These are phyloP conservation scores for Pisolithus marmoratus DNA, from an alignment of 768 basidiomycete genomes.

Conservation along the genomic window DNA sequence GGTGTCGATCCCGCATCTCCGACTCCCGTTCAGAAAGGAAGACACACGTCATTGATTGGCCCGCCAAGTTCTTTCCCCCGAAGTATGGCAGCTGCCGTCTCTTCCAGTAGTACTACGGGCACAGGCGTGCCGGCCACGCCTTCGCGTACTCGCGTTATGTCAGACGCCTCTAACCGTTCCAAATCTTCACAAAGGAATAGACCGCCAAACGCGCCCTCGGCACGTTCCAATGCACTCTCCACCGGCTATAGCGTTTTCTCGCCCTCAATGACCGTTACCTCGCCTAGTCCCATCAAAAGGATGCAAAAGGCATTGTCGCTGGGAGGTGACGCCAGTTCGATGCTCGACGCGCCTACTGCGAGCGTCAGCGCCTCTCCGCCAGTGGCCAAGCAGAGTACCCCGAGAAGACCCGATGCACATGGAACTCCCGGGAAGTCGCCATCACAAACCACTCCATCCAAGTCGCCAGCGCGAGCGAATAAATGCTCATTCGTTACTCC, in stretches of 20 bases:
- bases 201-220: conserved; percentile 12
- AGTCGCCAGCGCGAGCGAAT: conserved; percentile 7
- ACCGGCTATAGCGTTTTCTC: conserved; percentile 18
- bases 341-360: conserved; percentile 13
- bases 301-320: conserved; percentile 24
- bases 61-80: conserved; percentile 24
- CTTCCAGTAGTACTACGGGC: conserved; percentile 10
- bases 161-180: conserved; percentile 31
- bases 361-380: conserved; percentile 5
- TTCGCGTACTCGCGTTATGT: conserved; percentile 39
- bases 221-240: conserved; percentile 20
- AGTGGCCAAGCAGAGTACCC: conserved; percentile 10
- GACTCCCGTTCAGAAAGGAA: conserved; percentile 21
- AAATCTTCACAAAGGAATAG: conserved; percentile 20
- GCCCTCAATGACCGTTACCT: conserved; percentile 35
- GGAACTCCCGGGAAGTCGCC: conserved; percentile 13
- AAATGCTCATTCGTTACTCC: conserved; percentile 18
- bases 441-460: conserved; percentile 15
- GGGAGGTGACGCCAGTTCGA: conserved; percentile 7
- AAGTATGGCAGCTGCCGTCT: conserved; percentile 9
- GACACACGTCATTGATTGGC: conserved; percentile 23
- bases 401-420: conserved; percentile 8
- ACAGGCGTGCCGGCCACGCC: conserved; percentile 29
- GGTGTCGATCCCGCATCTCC: conserved; percentile 23
- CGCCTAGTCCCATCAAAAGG: conserved; percentile 34